Conservation (phyloP, 148 eudicot species). For the Cornus suecica region DNA sequence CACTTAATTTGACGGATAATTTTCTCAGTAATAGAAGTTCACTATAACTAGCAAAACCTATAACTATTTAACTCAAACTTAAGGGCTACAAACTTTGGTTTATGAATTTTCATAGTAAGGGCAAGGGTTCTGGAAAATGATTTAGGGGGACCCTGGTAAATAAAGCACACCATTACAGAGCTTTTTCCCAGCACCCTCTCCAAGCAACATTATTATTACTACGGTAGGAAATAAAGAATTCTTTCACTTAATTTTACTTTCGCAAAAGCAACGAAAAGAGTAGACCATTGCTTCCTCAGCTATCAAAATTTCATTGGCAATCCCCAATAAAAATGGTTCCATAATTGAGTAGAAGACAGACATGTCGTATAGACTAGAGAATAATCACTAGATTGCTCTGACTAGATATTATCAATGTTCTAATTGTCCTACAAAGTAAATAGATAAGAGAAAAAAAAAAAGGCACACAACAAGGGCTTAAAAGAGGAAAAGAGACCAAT, state of each 20-base stretch:
- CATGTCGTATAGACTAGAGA: not conserved
- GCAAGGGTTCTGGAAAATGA: not conserved
- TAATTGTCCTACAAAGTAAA: not conserved
- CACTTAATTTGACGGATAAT: not conserved
- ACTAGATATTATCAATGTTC: not conserved
- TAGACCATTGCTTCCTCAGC: not conserved
- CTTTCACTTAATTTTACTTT: not conserved
- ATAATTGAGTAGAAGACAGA: not conserved
- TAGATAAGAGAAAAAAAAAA: no score
- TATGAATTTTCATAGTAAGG: not conserved
- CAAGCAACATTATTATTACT: not conserved
- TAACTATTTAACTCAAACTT: no score
- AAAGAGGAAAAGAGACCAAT: not conserved
- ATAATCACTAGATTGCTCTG: not conserved
- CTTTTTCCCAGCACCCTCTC: not conserved
- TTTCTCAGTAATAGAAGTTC: not conserved
- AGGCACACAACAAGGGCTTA: not conserved
- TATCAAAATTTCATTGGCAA: not conserved
- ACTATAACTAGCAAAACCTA: not conserved
- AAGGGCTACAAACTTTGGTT: not conserved
- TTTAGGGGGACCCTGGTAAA: not conserved
- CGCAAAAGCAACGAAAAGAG: no score
- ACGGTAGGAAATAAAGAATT: no score
- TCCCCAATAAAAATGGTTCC: not conserved
- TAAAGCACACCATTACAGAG: not conserved